These are phyloP conservation scores for Tilletia horrida DNA, from an alignment of 1,284 basidiomycete genomes.

Conservation along the genomic window DNA sequence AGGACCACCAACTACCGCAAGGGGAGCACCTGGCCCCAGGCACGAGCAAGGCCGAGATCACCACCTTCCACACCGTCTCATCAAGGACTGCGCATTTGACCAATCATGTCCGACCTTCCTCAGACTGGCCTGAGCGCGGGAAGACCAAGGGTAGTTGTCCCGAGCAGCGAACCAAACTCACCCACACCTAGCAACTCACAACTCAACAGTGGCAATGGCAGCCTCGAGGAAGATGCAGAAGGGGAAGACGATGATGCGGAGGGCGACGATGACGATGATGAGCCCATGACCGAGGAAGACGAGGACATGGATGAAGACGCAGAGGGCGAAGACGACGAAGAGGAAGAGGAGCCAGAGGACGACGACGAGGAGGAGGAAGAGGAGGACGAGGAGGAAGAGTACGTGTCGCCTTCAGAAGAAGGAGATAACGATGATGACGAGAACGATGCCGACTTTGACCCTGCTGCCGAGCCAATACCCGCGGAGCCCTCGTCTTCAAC, in stretches of 20 bases:
- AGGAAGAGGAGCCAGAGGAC: slow-evolving; percentile 21
- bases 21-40: too few relatives aligned
- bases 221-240: slow-evolving; percentile 32
- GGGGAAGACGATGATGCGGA: slow-evolving; percentile 35
- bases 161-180: neutral
- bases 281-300: slow-evolving; percentile 54
- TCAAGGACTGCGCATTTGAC: too few relatives aligned
- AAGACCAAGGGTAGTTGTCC: neutral
- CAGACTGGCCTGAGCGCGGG: slow-evolving; percentile 1
- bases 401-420: slow-evolving; percentile 9
- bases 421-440: slow-evolving; percentile 19
- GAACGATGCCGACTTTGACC: slow-evolving; percentile 15
- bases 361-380: neutral
- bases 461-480: slow-evolving; percentile 13
- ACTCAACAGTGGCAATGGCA: slow-evolving; percentile 12
- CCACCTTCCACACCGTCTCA: neutral
- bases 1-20: too few relatives aligned
- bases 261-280: slow-evolving; percentile 23
- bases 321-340: slow-evolving; percentile 41
- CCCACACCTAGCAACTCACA: neutral
- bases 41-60: neutral
- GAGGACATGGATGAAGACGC: slow-evolving; percentile 32
- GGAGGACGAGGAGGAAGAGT: slow-evolving; percentile 19
- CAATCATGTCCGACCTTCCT: neutral
- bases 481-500: slow-evolving; percentile 31